Percentiles rank a stretch among this genome's conserved stretches.
Conservation (phyloP, 345 rosid species). For the Euclidium syriacum region DNA sequence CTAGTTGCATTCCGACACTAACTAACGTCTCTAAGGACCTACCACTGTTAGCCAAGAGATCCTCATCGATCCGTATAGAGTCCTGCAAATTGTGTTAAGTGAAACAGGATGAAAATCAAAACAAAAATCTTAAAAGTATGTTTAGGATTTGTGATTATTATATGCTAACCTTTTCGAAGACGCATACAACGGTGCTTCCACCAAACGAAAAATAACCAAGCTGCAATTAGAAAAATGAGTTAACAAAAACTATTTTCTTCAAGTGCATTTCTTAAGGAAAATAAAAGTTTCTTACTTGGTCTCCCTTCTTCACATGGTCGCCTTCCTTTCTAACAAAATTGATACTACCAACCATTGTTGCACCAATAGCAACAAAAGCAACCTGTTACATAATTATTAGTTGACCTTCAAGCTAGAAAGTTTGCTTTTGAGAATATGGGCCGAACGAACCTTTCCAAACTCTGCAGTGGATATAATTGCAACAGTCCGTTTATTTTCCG, state of each 20-base stretch:
- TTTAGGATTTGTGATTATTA: background rate
- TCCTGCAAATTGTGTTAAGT: slow-evolving; percentile 38
- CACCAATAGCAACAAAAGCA: slow-evolving; percentile 91
- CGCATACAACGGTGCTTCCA: slow-evolving; percentile 88
- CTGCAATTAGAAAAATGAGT: slow-evolving; percentile 39
- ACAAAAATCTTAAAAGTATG: no score
- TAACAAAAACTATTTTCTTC: background rate
- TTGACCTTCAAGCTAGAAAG: background rate
- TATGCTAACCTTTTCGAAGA: slow-evolving; percentile 72
- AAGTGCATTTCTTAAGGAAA: background rate
- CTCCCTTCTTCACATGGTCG: slow-evolving; percentile 64
- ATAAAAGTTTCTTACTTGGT: slow-evolving; percentile 46
- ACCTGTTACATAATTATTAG: slow-evolving; percentile 43
- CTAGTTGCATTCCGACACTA: slow-evolving; percentile 73
- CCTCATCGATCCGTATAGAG: slow-evolving; percentile 59
- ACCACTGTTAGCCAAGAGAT: slow-evolving; percentile 64
- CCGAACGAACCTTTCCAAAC: slow-evolving; percentile 73
- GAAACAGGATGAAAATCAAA: no score
- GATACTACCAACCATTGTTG: slow-evolving; percentile 96
- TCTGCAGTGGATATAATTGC: slow-evolving; percentile 63
- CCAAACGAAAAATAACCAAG: slow-evolving; percentile 90
- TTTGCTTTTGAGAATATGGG: background rate
- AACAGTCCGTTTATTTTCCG: slow-evolving; percentile 77
- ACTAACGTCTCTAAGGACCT: slow-evolving; percentile 91
- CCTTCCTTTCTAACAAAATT: slow-evolving; percentile 56